Conservation (phyloP, 805 yeast species). For the Candida taoyuanica region DNA sequence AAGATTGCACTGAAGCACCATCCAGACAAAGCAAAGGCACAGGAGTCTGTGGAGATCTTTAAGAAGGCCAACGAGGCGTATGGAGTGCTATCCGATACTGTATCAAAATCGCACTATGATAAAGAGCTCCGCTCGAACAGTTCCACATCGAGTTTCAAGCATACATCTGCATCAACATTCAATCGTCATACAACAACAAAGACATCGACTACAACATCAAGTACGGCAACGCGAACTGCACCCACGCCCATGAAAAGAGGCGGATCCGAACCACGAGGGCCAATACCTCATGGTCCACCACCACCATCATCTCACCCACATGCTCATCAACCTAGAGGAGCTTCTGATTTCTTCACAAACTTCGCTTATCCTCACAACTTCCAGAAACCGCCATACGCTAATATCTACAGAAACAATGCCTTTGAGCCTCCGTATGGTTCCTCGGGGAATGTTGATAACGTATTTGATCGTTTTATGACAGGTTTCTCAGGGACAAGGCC, state of each 20-base stretch:
- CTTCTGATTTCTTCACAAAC: not conserved
- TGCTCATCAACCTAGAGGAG: not conserved
- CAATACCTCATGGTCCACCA: no score
- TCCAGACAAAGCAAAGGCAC: conserved; percentile 38
- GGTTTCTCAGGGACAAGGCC: conserved; percentile 4
- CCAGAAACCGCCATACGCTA: not conserved
- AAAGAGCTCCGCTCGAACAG: not conserved
- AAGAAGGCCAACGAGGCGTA: conserved; percentile 31
- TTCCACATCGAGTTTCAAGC: not conserved
- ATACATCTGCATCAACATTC: not conserved
- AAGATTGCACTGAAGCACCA: conserved; percentile 38
- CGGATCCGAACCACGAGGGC: no score
- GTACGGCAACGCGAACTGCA: no score
- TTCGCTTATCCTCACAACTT: not conserved
- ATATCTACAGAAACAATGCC: not conserved
- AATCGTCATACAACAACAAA: not conserved
- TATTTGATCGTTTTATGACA: not conserved
- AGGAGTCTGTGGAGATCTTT: conserved; percentile 27
- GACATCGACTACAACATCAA: not conserved
- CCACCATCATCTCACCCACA: not conserved
- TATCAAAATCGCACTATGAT: conserved; percentile 29
- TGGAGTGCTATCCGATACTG: conserved; percentile 26
- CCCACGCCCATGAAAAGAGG: not conserved
- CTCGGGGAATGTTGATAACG: not conserved
- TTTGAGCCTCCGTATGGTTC: not conserved